Conservation (phyloP, 83 land plant genomes). For the Picea engelmannii region DNA sequence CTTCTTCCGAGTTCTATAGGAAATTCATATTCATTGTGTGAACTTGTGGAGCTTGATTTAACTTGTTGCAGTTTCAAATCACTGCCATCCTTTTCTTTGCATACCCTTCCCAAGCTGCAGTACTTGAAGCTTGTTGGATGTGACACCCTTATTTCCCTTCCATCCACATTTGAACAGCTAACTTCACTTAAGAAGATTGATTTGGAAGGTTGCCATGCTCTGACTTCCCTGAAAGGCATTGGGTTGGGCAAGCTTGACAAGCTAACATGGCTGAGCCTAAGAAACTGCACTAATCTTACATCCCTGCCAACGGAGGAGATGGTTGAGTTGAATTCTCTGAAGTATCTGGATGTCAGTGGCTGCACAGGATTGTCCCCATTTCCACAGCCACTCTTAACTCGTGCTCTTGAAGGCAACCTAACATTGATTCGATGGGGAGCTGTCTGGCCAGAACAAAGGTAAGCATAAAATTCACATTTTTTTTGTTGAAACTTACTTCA, state of each 20-base stretch:
- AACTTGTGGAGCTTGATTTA: constrained; percentile 27
- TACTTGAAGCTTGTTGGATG: constrained; percentile 18
- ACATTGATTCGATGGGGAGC: constrained; percentile 31
- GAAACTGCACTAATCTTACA: constrained; percentile 20
- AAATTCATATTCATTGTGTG: constrained; percentile 9
- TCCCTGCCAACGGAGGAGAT: constrained; percentile 12
- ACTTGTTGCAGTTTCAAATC: constrained; percentile 27
- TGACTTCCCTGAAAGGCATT: constrained; percentile 20
- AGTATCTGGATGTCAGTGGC: constrained; percentile 33
- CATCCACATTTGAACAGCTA: constrained; percentile 14
- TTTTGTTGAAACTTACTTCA: too few species aligned
- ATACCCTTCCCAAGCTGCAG: constrained; percentile 23
- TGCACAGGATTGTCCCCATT: constrained; percentile 25
- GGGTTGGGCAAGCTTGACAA: constrained; percentile 21
- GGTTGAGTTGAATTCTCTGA: constrained; percentile 14
- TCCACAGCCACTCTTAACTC: constrained; percentile 19
- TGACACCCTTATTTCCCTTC: constrained; percentile 9
- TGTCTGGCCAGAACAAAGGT: constrained; percentile 18
- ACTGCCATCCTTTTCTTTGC: constrained; percentile 19
- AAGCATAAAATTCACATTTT: too few species aligned
- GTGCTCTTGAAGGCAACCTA: constrained; percentile 18
- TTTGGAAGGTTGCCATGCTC: constrained; percentile 24
- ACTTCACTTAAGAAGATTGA: constrained; percentile 21
- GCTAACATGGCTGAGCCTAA: constrained; percentile 22
- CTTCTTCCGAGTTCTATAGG: constrained; percentile 24